Evolutionary conservation across 2,329 filamentous ascomycete species (phyloP).

Genomic region (Aspergillus brunneoviolaceus): DNA sequence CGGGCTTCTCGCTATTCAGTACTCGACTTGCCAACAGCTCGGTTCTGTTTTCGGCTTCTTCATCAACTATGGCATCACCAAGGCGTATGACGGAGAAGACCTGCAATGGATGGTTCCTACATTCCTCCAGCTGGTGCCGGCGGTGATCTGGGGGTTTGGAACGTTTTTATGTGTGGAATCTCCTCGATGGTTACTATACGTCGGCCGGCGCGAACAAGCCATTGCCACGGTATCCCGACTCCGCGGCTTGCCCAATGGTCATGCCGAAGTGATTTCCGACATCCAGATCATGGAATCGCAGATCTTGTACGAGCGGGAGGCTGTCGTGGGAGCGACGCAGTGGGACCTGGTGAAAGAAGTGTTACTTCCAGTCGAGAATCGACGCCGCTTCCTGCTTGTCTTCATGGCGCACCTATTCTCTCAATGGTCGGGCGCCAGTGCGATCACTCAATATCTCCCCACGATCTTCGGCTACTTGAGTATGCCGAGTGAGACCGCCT

Average conservation of each 20-base stretch:
- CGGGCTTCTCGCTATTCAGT: constrained; percentile 1
- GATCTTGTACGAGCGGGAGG: constrained; percentile 37
- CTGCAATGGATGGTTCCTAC: constrained; percentile 26
- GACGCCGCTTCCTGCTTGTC: constrained; percentile 42
- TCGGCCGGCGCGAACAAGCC: constrained; percentile 15
- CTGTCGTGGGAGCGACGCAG: constrained; percentile 30
- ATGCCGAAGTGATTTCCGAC: constrained; percentile 32
- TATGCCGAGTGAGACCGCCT: constrained; percentile 28
- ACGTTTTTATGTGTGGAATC: constrained; percentile 22
- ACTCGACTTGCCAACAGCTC: not conserved
- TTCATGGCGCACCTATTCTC: constrained; percentile 42
- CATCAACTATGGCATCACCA: constrained; percentile 6
- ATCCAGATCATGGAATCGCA: constrained; percentile 27
- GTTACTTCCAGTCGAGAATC: constrained; percentile 38
- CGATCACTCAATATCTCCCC: constrained; percentile 47
- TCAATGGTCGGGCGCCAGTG: constrained; percentile 48
- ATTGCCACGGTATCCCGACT: constrained; percentile 26
- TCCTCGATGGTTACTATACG: constrained; percentile 22
- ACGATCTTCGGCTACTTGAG: constrained; percentile 45
- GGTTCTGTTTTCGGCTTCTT: constrained; percentile 1
- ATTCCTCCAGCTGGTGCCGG: constrained; percentile 20
- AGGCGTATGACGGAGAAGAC: constrained; percentile 13
- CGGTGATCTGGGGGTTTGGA: constrained; percentile 16
- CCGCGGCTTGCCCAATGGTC: constrained; percentile 38
- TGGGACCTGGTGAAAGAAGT: constrained; percentile 39